These are phyloP conservation scores for Ceratocystiopsis minuta DNA, from an alignment of 2,329 filamentous ascomycete species.

Conservation along the genomic window DNA sequence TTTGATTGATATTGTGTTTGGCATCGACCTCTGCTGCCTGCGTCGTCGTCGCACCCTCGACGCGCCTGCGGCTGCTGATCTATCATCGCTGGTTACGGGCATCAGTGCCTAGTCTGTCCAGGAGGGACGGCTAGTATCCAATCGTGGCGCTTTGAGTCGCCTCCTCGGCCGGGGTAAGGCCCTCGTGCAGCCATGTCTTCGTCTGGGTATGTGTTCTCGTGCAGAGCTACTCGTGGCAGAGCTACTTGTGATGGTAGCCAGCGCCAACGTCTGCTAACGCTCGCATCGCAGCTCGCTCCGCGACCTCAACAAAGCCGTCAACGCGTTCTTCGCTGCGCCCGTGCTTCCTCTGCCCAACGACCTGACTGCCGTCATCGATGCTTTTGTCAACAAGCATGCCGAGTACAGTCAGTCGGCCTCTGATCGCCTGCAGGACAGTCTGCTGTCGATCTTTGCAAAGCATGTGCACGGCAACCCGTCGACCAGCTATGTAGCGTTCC, in stretches of 20 bases:
- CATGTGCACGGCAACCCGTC: constrained; percentile 37
- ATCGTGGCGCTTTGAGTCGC: too few species aligned
- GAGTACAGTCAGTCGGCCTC: constrained; percentile 48
- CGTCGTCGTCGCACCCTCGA: too few species aligned
- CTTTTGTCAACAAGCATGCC: constrained; percentile 50
- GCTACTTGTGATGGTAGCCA: too few species aligned
- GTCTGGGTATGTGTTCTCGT: not conserved
- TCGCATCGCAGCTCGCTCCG: constrained; percentile 32
- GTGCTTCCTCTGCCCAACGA: constrained; percentile 48
- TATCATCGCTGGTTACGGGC: too few species aligned
- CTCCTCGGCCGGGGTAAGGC: not conserved
- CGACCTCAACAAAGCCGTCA: constrained; percentile 41
- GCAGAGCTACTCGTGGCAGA: not conserved
- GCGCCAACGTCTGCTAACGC: too few species aligned
- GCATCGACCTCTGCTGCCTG: too few species aligned
- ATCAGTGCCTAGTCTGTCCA: too few species aligned
- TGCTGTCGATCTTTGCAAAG: constrained; percentile 47
- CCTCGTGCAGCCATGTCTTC: not conserved
- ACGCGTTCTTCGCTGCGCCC: constrained; percentile 29
- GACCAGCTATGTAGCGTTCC: constrained; percentile 43
- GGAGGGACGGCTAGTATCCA: too few species aligned
- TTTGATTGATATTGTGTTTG: too few species aligned
- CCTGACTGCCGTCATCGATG: constrained; percentile 40
- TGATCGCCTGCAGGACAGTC: constrained; percentile 58
- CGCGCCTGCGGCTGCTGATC: too few species aligned